A percentile compares a stretch with the other conserved stretches of the same genome.
These are phyloP conservation scores for Penicillium argentinense DNA, from an alignment of 495 filamentous ascomycete genomes.

Conservation along the genomic window DNA sequence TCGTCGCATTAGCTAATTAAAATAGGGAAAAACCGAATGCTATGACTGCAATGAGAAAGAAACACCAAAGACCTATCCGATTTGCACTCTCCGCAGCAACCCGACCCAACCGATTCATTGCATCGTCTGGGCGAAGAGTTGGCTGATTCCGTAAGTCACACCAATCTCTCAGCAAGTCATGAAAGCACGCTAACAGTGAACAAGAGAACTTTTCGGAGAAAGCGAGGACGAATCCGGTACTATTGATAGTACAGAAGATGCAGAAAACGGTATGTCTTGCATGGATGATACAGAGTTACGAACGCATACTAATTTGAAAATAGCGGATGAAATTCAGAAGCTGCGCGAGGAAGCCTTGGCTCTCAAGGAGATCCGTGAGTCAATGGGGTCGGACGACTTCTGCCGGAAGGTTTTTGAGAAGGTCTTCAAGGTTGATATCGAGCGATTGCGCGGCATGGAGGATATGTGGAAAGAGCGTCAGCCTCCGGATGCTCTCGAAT, in stretches of 20 bases:
- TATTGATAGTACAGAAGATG: slow-evolving; percentile 74
- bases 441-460: slow-evolving; percentile 81
- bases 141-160: slow-evolving; percentile 78
- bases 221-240: slow-evolving; percentile 75
- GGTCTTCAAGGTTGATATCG: slow-evolving; percentile 85
- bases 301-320: slow-evolving; percentile 20
- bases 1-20: background rate
- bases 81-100: slow-evolving; percentile 95
- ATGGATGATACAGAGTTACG: background rate
- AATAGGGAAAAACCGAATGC: slow-evolving; percentile 82
- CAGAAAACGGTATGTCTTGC: slow-evolving; percentile 65
- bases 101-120: slow-evolving; percentile 96
- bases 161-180: background rate
- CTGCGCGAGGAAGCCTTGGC: slow-evolving; percentile 79
- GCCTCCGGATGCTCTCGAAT: slow-evolving; percentile 71
- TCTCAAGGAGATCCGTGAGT: slow-evolving; percentile 75
- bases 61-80: slow-evolving; percentile 84
- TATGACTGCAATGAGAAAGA: slow-evolving; percentile 93
- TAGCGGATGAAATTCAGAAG: slow-evolving; percentile 82
- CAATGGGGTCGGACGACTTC: slow-evolving; percentile 82
- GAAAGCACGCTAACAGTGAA: slow-evolving; percentile 11
- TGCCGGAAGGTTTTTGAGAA: slow-evolving; percentile 83
- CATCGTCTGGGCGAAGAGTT: slow-evolving; percentile 99
- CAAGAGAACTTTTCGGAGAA: slow-evolving; percentile 80
- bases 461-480: slow-evolving; percentile 93